phyloP scores from a whole-genome alignment of 805 yeast species.

The Metschnikowia santaceciliae region DNA sequence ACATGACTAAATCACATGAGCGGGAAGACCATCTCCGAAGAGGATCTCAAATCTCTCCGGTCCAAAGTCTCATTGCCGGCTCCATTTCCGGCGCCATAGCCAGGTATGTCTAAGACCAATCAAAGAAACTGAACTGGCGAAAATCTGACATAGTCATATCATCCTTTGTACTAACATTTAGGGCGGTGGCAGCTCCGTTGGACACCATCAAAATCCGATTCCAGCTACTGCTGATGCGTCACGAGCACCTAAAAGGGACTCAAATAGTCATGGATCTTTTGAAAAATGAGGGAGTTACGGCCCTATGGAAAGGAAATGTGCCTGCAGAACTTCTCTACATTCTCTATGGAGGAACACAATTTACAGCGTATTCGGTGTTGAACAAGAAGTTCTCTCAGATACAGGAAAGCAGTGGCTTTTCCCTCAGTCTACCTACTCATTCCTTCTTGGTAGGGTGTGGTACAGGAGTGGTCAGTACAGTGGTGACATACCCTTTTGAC shows the following conservation, averaged over 20 bases:
- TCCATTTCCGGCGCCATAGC: constrained; percentile 42
- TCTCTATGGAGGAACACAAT: constrained; percentile 81
- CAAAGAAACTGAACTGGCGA: no score
- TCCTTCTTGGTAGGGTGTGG: constrained; percentile 63
- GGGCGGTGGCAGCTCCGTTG: constrained; percentile 69
- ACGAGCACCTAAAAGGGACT: constrained; percentile 20
- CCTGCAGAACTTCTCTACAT: constrained; percentile 89
- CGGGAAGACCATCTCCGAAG: constrained; percentile 44
- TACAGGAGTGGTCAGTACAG: constrained; percentile 74
- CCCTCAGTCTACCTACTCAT: constrained; percentile 36
- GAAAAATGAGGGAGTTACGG: constrained; percentile 62
- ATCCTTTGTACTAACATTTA: constrained; percentile 22
- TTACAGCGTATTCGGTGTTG: constrained; percentile 60
- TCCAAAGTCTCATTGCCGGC: constrained; percentile 63
- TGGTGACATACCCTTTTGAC: constrained; percentile 83
- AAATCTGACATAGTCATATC: not conserved
- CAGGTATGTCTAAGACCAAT: constrained; percentile 24
- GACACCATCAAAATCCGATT: constrained; percentile 75
- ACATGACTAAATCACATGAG: not conserved
- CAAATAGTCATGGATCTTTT: constrained; percentile 42
- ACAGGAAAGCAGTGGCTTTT: constrained; percentile 19
- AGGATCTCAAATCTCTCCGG: constrained; percentile 50
- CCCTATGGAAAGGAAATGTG: constrained; percentile 94
- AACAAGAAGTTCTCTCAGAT: constrained; percentile 41
- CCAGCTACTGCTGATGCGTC: constrained; percentile 49